Evolutionary conservation across 2,329 filamentous ascomycete species (phyloP).

Genomic region (Dactylellina cionopaga): DNA sequence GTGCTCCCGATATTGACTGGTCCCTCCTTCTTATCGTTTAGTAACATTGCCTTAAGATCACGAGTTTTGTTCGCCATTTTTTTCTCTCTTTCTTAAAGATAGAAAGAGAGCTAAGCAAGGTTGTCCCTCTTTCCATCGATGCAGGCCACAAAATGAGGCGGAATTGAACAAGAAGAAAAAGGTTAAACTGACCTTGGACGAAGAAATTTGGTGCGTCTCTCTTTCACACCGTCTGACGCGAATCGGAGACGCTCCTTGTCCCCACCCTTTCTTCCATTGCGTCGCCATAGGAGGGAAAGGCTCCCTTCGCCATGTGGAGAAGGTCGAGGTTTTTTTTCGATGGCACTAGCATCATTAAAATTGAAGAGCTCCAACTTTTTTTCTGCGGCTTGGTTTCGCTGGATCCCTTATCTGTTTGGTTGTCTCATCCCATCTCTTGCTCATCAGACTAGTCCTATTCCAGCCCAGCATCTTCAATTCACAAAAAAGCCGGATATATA

Average conservation of each 20-base stretch:
- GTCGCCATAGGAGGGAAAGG: constrained; percentile 41
- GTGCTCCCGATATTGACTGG: constrained; percentile 8
- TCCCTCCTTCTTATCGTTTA: constrained; percentile 16
- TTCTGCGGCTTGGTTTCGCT: constrained; percentile 7
- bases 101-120: constrained; percentile 10
- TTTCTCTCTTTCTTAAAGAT: background rate
- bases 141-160: constrained; percentile 18
- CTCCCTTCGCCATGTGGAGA: constrained; percentile 48
- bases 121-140: background rate
- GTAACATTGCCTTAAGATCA: constrained; percentile 24
- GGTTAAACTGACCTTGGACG: constrained; percentile 12
- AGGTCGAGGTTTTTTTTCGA: constrained; percentile 32
- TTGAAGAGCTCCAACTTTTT: constrained; percentile 47
- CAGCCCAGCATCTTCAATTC: constrained; percentile 1
- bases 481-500: background rate
- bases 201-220: constrained; percentile 8
- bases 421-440: constrained; percentile 53
- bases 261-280: constrained; percentile 33
- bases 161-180: constrained; percentile 28
- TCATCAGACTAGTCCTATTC: constrained; percentile 48
- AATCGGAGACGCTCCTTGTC: constrained; percentile 52
- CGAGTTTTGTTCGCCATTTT: constrained; percentile 18
- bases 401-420: constrained; percentile 50
- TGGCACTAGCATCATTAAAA: constrained; percentile 24
- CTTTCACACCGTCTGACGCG: constrained; percentile 39